Percentiles rank a stretch among this genome's conserved stretches.
These are phyloP conservation scores for Pseudofabraea citricarpa DNA, from an alignment of 2,329 filamentous ascomycete genomes.

Conservation along the genomic window DNA sequence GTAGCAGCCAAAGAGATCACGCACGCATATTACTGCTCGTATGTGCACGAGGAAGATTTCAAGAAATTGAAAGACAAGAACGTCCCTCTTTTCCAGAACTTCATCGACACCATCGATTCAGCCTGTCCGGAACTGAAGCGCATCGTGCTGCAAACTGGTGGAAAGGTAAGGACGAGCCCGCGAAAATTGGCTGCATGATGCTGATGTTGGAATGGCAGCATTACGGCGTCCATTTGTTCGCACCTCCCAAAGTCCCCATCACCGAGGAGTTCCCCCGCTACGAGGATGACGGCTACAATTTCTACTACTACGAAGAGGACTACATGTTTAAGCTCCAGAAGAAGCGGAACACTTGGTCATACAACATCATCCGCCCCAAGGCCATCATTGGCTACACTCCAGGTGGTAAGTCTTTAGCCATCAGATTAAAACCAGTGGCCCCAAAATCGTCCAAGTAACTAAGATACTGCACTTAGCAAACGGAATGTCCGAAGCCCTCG, in stretches of 20 bases:
- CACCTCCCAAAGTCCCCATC: slow-evolving; percentile 20
- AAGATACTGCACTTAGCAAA: background rate
- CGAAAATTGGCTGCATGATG: no score
- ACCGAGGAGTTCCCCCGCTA: background rate
- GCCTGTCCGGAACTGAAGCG: slow-evolving; percentile 20
- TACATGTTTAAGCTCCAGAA: background rate
- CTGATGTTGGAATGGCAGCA: slow-evolving; percentile 36
- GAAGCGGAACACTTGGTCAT: background rate
- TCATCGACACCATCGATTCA: slow-evolving; percentile 23
- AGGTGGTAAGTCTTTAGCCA: background rate
- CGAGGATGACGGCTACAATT: background rate
- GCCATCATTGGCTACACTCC: background rate
- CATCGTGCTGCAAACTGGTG: slow-evolving; percentile 12
- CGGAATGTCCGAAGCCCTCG: background rate
- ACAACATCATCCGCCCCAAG: background rate
- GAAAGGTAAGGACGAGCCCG: no score
- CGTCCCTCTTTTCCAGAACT: slow-evolving; percentile 28
- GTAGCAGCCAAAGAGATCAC: slow-evolving; percentile 23
- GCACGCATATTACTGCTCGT: slow-evolving; percentile 30
- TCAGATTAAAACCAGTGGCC: background rate
- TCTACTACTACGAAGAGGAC: background rate
- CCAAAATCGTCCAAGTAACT: background rate
- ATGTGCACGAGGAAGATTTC: slow-evolving; percentile 29
- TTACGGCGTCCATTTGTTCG: slow-evolving; percentile 48
- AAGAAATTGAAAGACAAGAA: slow-evolving; percentile 21